Base-by-base conservation (phyloP, 2,329 filamentous ascomycete genomes). In the Ilyonectria mors-panacis region DNA sequence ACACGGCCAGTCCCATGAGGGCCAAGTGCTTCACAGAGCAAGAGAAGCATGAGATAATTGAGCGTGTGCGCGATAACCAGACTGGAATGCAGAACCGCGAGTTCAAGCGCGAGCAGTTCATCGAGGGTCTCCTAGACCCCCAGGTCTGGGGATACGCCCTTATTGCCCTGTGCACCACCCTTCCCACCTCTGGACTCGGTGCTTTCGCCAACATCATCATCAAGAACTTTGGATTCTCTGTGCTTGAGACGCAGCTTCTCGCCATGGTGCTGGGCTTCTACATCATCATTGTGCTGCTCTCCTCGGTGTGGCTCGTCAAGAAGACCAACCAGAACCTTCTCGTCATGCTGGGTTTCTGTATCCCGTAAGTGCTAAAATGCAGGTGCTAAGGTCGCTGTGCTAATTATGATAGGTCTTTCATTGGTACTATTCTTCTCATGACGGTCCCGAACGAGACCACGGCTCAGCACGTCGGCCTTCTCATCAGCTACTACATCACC, bases 181-280 rank as follows among this genome's bases (percentile, higher is more conserved):
- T 94, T 2, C 92, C 92, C 0, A 94, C 92, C 0, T 90, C 88
- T 21, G 92, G 92, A 0, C 86, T 94, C 0, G 92, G 92, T 7
- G 89, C 89, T 0, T 94, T 94, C 76, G 89, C 91, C 60, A 91
- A 91, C 69, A 91, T 94, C 72, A 91, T 95, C 73, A 93, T 94
- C 79, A 87, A 85, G 62, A 84, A 85, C n/a, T 90, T 94, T 65
- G 81, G 90, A 0, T 95, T 94, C 74, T 85, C 82, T 0, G 81
- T 83, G 0, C 83, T 94, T 7, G 81, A 94, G 78, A 93, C 92
- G 0, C 92, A 94, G 79, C 82, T 95, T 1, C 82, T 95, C 26
- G 87, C 91, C 44, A 94, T 94, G 91, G 92, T 94, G 0, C 83
- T 93, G 1, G 92, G 92, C 6, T 88, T 87, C 44, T 92, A 92